These are phyloP conservation scores for Lodderomyces parapsilosis DNA, from an alignment of 1,139 yeast species.

Conservation along the genomic window DNA sequence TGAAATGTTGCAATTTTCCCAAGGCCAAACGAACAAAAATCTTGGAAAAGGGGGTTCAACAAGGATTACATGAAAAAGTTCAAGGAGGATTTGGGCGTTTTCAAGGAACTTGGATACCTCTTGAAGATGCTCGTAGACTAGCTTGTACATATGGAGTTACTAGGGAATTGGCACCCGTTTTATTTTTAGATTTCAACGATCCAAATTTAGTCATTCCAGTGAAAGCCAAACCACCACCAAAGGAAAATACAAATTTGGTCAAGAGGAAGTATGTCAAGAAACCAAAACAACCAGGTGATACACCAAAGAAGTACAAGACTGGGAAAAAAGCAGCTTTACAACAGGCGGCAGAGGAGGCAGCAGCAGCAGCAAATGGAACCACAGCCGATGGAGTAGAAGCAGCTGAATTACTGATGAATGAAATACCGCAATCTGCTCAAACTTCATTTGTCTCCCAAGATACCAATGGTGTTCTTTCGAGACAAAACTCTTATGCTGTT, in stretches of 20 bases:
- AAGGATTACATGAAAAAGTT: conserved; percentile 84
- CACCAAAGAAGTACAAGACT: conserved; percentile 33
- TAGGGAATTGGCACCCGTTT: conserved; percentile 55
- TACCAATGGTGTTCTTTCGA: conserved; percentile 14
- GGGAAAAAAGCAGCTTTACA: conserved; percentile 16
- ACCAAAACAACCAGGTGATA: conserved; percentile 33
- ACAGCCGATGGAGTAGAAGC: conserved; percentile 11
- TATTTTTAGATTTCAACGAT: conserved; percentile 48
- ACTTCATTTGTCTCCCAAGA: conserved; percentile 17
- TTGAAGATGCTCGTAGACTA: conserved; percentile 54
- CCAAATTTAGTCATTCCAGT: conserved; percentile 47
- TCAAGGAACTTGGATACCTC: conserved; percentile 98
- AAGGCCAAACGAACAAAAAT: conserved; percentile 92
- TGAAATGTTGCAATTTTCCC: conserved; percentile 92
- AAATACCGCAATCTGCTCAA: conserved; percentile 2
- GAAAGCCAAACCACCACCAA: conserved; percentile 44
- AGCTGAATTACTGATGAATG: conserved; percentile 2
- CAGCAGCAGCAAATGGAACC: conserved; percentile 11
- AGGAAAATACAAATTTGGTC: conserved; percentile 45
- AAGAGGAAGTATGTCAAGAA: conserved; percentile 45
- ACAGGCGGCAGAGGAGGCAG: conserved; percentile 14
- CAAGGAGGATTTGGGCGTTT: conserved; percentile 98
- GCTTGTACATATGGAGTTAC: conserved; percentile 55
- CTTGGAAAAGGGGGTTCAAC: conserved; percentile 86
- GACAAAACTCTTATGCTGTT: conserved; percentile 13